Evolutionary conservation across 768 basidiomycete genomes (phyloP), one percentile per base, ranked within the genome.

Genomic region (Erythrobasidium yunnanense): DNA sequence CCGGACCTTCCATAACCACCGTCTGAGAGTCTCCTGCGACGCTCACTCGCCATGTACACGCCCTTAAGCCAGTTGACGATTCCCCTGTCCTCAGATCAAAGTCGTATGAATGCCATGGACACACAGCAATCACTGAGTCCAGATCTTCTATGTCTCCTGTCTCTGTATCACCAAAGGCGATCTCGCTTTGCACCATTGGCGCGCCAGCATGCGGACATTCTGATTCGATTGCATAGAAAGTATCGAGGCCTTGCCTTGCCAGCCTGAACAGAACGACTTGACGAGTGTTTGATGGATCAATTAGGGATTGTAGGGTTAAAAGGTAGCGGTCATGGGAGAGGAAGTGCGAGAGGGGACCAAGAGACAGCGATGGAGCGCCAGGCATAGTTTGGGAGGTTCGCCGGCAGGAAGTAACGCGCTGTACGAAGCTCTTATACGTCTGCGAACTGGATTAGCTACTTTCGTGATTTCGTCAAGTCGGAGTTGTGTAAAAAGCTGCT

Each of bases 201-300:
- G 34, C 67, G 13, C 67, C 67, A 7, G 60, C 47, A 29, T 68
- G 67, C 6, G 67, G 67, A 52, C 67, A 68, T 23, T 65, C 63
- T 17, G 49, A 23, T 17, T 66, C 57, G 8, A 68, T 68, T 22
- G 63, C 42, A 35, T 65, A 65, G n/a, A 29, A 68, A 2, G 20
- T 8, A 32, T 45, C 33, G 17, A 42, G 42, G 35, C 33, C 60
- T 50, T 45, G 49, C 33, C 35, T 47, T 2, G 56, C 33, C 4
- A 68, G 45, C 18, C 53, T 58, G 62, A 65, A 68, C 13, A 68
- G 49, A 34, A 68, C 53, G 27, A 68, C 23, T 32, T 63, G 46
- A 7, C 60, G 46, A 22, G 32, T 38, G 30, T 30, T 49, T 23
- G 42, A 7, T 2, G 47, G 11, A 49, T 7, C 17, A 22, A 8